Evolutionary conservation across 345 rosid genomes (phyloP), one percentile per base, ranked within the genome.

Genomic region (Populus pruinosa): DNA sequence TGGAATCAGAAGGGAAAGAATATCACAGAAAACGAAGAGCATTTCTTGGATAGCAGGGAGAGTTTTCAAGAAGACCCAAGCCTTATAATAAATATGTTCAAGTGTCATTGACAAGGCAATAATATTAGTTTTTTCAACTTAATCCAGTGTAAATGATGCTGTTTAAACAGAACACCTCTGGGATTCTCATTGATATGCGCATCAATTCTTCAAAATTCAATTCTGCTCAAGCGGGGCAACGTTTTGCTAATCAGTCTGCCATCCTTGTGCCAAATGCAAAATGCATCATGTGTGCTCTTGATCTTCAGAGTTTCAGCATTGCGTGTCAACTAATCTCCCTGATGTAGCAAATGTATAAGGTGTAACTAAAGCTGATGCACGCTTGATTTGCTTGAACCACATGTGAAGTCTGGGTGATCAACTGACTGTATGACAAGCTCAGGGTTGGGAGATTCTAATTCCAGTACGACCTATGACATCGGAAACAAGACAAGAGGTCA

Each of bases 391-490:
- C 86, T 84, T 36, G 87, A 77, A 76, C 93, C 83, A 69, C 97
- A 94, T 3, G 84, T 76, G 84, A 92, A 94, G 69, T 89, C 90
- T 79, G 88, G 81, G 41, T 67, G 77, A 77, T 87, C 85, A 8
- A 90, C 91, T 0, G 91, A 82, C 27, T 90, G 84, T 44, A 91
- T 70, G 43, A 69, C 70, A 44, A 91, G 91, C 80, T 86, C 81
- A 0, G 85, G 59, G 50, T 82, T 81, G 17, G 90, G 89, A 61
- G 91, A 87, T 85, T 91, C 97, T 71, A 91, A 31, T 88, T 92
- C 98, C 13, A 95, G 87, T 63, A 92, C 72, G 67, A 87, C 92
- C 99, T 93, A 84, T 71, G 23, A 65, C 70, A 55, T 5, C 16
- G 25, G 13, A 75, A 81, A 61, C 67, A 71, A 71, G 36, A 39